These are phyloP conservation scores for Nitzschia sp. DNA, from an alignment of 108 stramenopile species.

Conservation along the genomic window DNA sequence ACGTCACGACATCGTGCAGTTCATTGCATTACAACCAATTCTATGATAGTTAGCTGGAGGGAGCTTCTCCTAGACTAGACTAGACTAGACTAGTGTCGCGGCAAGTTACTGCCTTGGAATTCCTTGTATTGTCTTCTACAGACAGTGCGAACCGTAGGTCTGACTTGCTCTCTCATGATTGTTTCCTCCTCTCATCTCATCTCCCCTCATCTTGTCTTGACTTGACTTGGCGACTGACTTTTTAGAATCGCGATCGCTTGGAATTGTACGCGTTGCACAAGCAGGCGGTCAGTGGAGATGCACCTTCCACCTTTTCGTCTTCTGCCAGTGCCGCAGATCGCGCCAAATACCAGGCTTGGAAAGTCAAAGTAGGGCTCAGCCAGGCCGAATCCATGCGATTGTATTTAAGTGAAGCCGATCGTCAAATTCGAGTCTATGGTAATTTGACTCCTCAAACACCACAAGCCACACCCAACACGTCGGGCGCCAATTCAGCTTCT, in stretches of 20 bases:
- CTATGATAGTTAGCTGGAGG: neutral
- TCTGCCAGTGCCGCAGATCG: conserved; percentile 61
- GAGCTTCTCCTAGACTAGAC: too few species aligned
- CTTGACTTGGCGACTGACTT: neutral
- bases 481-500: neutral
- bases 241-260: conserved; percentile 78
- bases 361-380: conserved; percentile 57
- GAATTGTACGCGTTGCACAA: conserved; percentile 93
- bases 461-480: conserved; percentile 32
- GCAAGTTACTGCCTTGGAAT: too few species aligned
- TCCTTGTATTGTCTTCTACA: too few species aligned
- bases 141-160: too few species aligned
- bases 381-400: conserved; percentile 68
- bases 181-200: too few species aligned
- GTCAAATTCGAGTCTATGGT: conserved; percentile 80
- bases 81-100: too few species aligned
- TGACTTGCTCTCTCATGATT: too few species aligned
- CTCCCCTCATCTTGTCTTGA: neutral
- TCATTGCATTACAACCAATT: neutral
- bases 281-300: conserved; percentile 78
- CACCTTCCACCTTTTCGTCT: conserved; percentile 45
- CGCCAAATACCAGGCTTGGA: conserved; percentile 82
- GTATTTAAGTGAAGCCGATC: conserved; percentile 80
- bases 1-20: too few species aligned
- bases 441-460: conserved; percentile 28